phyloP scores from a whole-genome alignment of 140 eudicot species.

The Flaveria floridana region DNA sequence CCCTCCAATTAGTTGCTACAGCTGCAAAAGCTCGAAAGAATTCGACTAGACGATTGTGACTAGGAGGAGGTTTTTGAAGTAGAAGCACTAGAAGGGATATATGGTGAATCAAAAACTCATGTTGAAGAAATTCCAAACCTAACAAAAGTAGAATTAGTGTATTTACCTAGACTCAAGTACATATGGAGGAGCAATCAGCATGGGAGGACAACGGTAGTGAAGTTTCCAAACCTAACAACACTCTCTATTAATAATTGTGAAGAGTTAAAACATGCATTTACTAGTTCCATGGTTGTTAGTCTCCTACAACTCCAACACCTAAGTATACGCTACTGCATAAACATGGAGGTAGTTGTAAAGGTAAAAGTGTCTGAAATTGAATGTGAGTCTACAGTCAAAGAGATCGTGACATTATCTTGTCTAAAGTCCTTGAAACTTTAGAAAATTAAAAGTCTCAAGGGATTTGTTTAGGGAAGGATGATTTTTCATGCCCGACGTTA shows the following conservation, averaged over 20 bases:
- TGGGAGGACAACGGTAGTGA: neutral
- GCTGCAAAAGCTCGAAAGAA: neutral
- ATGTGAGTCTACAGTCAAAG: neutral
- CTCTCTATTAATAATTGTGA: too few relatives aligned
- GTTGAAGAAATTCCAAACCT: neutral
- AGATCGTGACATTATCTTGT: conserved; percentile 7
- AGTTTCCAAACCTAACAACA: conserved; percentile 24
- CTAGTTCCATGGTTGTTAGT: conserved; percentile 24
- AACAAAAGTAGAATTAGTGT: neutral
- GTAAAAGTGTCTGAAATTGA: too few relatives aligned
- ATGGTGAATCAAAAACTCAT: neutral
- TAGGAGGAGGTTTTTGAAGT: conserved; percentile 21
- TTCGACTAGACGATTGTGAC: neutral
- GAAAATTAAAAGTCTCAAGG: neutral
- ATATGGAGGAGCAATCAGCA: too few relatives aligned
- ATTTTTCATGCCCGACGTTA: conserved; percentile 2
- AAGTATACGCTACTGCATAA: neutral
- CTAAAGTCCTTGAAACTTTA: conserved; percentile 5
- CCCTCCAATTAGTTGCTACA: neutral
- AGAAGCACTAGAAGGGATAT: neutral
- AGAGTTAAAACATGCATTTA: too few relatives aligned
- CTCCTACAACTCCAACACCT: conserved; percentile 17
- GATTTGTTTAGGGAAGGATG: conserved; percentile 12
- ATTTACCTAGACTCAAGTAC: neutral
- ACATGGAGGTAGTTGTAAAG: neutral